A percentile compares a stretch with the other conserved stretches of the same genome.
These are phyloP conservation scores for Yarrowia divulgata DNA, from an alignment of 805 yeast species.

Conservation along the genomic window DNA sequence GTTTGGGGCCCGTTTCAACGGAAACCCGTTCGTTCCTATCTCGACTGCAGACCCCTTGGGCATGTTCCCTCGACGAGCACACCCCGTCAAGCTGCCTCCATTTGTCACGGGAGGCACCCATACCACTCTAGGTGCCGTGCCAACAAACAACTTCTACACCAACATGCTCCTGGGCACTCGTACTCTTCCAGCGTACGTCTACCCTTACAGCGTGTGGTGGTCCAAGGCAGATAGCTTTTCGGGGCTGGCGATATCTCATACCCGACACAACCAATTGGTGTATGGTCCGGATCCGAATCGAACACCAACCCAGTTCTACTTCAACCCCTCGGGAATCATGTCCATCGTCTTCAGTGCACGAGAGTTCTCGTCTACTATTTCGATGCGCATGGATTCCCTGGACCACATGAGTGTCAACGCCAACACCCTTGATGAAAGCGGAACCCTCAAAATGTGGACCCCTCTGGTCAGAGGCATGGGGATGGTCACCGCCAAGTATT, in stretches of 20 bases:
- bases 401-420: conserved; percentile 42
- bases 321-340: conserved; percentile 63
- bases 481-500: conserved; percentile 59
- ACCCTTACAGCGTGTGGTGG: conserved; percentile 80
- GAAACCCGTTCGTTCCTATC: conserved; percentile 27
- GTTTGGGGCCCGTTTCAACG: conserved; percentile 17
- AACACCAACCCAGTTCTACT: conserved; percentile 58
- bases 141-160: conserved; percentile 78
- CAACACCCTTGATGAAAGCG: conserved; percentile 40
- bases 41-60: conserved; percentile 24
- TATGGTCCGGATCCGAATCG: conserved; percentile 63
- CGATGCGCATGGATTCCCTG: conserved; percentile 51
- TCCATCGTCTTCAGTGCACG: conserved; percentile 65
- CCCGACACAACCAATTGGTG: conserved; percentile 64
- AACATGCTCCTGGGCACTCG: conserved; percentile 73
- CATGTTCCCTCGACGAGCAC: conserved; percentile 23
- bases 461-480: conserved; percentile 71
- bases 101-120: not conserved
- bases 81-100: conserved; percentile 14
- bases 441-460: conserved; percentile 40
- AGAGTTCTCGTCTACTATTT: conserved; percentile 54
- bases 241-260: conserved; percentile 75
- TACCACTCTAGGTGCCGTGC: not conserved
- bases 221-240: conserved; percentile 56
- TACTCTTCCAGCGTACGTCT: conserved; percentile 76